Evolutionary conservation across 345 rosid genomes (phyloP), one percentile per base, ranked within the genome.

Genomic region (Xanthoceras sorbifolium): DNA sequence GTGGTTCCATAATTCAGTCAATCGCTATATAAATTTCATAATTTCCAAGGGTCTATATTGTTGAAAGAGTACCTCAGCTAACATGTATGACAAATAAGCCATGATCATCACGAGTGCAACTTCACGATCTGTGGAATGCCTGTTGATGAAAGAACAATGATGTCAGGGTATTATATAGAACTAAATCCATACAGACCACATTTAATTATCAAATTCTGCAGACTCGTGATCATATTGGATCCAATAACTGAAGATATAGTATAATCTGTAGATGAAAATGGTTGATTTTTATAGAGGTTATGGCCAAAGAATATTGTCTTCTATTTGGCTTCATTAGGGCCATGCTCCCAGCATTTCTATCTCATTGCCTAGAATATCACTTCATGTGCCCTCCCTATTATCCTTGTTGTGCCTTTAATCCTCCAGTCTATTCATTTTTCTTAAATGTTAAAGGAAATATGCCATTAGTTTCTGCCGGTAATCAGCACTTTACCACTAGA

Each of bases 51-150:
- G 23, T 36, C 23, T 20, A 9, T 20, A 65, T n/a, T 65, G 46
- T 66, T 18, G 77, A 32, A 18, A 28, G n/a, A 12, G 65, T 84
- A 91, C 95, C 95, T 91, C 93, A 31, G 95, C 95, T 66, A 91
- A 48, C 86, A 89, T 84, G 80, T 85, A 91, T 26, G 91, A 86
- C 52, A 86, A 76, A 80, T 91, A 91, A 68, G 95, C 90, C 95
- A 89, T 89, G 46, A 91, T 85, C 81, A 91, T 86, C 93, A 83
- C 84, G 28, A 85, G 80, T 4, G 94, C 91, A 57, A 89, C 88
- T 80, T 91, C 93, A 50, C 93, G 91, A 69, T 89, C 90, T 1
- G 90, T 89, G 25, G 94, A 91, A 78, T 91, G 93, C 84, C 94
- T 90, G 84, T 57, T 48, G 61, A 76, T 46, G 34, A 52, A 38